Conservation (phyloP, 805 yeast species). For the Yarrowia sp. region DNA sequence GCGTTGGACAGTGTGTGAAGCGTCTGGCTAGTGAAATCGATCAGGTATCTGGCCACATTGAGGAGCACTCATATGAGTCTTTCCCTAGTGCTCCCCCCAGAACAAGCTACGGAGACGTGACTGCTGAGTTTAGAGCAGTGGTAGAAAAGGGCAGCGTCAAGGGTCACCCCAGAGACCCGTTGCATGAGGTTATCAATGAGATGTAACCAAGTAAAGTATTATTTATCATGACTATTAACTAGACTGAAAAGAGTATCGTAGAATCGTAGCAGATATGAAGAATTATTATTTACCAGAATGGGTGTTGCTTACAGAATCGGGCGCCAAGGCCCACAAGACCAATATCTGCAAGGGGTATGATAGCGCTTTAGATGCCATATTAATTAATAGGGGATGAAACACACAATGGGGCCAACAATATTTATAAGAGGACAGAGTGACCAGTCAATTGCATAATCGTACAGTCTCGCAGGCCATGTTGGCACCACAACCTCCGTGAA, state of each 20-base stretch:
- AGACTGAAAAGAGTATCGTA: background rate
- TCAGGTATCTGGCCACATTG: background rate
- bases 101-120: background rate
- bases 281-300: no score
- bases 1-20: background rate
- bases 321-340: no score
- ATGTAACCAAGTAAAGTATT: background rate
- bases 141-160: background rate
- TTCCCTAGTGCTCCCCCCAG: slow-evolving; percentile 1
- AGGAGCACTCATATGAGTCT: background rate
- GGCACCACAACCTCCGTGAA: no score
- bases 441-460: no score
- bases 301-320: no score
- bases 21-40: background rate
- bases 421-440: no score
- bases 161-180: slow-evolving; percentile 3
- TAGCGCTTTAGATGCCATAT: no score
- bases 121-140: slow-evolving; percentile 1
- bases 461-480: no score
- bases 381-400: no score
- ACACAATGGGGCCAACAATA: no score
- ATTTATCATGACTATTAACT: background rate
- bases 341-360: no score
- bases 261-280: background rate
- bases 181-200: slow-evolving; percentile 15